Evolutionary conservation across 2,329 filamentous ascomycete genomes (phyloP).

Genomic region (Pseudogymnoascus sp.): DNA sequence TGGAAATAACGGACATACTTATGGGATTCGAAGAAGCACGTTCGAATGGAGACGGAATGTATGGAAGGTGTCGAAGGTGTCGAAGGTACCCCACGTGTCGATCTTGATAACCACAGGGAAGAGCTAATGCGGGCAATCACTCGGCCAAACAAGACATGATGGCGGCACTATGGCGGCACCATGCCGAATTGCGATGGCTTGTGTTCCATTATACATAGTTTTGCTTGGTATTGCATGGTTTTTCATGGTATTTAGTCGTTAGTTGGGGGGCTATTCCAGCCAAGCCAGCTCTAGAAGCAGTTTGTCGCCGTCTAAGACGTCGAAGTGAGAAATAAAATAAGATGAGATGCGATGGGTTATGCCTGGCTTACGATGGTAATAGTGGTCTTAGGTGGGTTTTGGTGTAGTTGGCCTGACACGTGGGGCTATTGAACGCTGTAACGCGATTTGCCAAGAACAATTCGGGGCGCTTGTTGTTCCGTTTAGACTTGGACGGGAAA

Average conservation of each 20-base stretch:
- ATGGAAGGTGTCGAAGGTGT: not conserved
- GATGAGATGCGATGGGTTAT: not conserved
- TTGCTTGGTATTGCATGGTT: not conserved
- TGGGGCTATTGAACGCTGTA: not conserved
- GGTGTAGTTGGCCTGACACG: not conserved
- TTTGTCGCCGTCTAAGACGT: not conserved
- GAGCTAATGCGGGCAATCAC: constrained; percentile 3
- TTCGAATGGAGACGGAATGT: not conserved
- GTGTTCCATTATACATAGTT: not conserved
- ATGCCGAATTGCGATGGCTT: not conserved
- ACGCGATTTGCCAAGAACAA: constrained; percentile 1
- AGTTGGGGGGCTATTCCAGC: not conserved
- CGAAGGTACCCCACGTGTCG: constrained; percentile 3
- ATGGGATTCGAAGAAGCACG: not conserved
- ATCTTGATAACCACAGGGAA: constrained; percentile 4
- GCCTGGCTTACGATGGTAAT: not conserved
- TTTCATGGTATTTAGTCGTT: not conserved
- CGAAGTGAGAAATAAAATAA: not conserved
- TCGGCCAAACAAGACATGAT: not conserved
- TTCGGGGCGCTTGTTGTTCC: not conserved
- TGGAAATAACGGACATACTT: not conserved
- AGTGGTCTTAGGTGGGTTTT: too few species aligned
- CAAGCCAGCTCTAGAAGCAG: not conserved
- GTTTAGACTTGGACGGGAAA: not conserved
- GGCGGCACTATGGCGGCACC: not conserved